Evolutionary conservation across 371 early-diverging fungal genomes (phyloP).

Genomic region (Syncephalastrum monosporum): DNA sequence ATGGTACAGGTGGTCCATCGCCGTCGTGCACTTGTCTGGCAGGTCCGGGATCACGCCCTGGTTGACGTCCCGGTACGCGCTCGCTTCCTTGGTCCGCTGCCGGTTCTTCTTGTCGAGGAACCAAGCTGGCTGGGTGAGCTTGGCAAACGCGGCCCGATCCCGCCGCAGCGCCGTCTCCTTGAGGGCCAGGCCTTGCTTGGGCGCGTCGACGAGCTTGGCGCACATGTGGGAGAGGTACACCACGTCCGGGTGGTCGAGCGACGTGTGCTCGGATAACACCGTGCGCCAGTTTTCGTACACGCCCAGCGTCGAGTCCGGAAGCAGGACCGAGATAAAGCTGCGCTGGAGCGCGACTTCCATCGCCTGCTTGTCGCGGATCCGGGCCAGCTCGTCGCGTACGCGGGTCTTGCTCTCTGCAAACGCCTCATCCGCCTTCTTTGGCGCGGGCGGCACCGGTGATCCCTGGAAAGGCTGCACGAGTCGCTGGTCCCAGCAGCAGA

Average conservation of each 20-base stretch:
- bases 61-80: constrained; percentile 22
- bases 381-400: constrained; percentile 15
- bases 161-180: constrained; percentile 11
- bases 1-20: constrained; percentile 39
- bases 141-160: constrained; percentile 20
- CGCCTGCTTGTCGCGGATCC: background rate
- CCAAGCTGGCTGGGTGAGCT: constrained; percentile 37
- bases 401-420: constrained; percentile 31
- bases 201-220: constrained; percentile 46
- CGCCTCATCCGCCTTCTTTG: constrained; percentile 19
- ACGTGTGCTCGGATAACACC: constrained; percentile 26
- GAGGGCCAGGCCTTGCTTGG: constrained; percentile 46
- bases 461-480: constrained; percentile 33
- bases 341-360: constrained; percentile 27
- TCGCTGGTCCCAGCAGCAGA: constrained; percentile 53
- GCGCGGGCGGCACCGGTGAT: constrained; percentile 17
- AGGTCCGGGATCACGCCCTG: constrained; percentile 16
- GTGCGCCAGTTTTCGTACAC: constrained; percentile 46
- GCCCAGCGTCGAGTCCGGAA: constrained; percentile 38
- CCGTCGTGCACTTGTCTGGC: constrained; percentile 15
- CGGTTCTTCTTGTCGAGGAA: constrained; percentile 37
- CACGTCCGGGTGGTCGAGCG: constrained; percentile 35
- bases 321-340: constrained; percentile 22
- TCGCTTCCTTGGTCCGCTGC: constrained; percentile 21
- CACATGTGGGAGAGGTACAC: constrained; percentile 47